Percentiles rank a stretch among this genome's conserved stretches.
Conservation (phyloP, 202 grass and related monocot species). For the Bolboschoenoplectus hybrid region DNA sequence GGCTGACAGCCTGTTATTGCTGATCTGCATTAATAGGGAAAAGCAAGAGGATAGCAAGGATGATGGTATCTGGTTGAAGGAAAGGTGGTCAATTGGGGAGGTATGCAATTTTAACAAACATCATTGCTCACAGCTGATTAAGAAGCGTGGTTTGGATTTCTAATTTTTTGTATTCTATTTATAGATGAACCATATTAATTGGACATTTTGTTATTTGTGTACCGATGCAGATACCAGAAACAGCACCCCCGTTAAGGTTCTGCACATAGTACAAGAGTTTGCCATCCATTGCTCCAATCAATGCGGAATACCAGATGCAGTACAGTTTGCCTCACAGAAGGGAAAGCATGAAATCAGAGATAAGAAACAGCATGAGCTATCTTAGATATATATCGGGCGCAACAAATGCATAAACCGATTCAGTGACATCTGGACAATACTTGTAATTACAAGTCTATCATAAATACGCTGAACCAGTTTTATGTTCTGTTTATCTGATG, state of each 20-base stretch:
- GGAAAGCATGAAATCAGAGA: neutral
- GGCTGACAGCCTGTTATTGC: neutral
- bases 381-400: neutral
- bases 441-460: neutral
- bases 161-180: neutral
- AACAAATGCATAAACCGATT: neutral
- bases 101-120: constrained; percentile 41
- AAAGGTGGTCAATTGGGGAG: constrained; percentile 92
- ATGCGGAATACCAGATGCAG: neutral
- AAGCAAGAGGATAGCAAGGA: constrained; percentile 55
- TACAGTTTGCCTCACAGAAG: neutral
- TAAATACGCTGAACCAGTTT: too few species aligned
- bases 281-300: neutral
- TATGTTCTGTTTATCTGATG: too few species aligned
- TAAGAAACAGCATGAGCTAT: neutral
- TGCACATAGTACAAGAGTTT: constrained; percentile 16
- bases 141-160: constrained; percentile 17
- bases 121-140: neutral
- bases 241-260: constrained; percentile 18
- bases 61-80: constrained; percentile 91
- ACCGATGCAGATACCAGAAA: constrained; percentile 39
- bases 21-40: constrained; percentile 46
- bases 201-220: neutral
- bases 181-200: constrained; percentile 7
- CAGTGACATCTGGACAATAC: neutral